Conservation (phyloP, 345 rosid species). For the Murraya paniculata region DNA sequence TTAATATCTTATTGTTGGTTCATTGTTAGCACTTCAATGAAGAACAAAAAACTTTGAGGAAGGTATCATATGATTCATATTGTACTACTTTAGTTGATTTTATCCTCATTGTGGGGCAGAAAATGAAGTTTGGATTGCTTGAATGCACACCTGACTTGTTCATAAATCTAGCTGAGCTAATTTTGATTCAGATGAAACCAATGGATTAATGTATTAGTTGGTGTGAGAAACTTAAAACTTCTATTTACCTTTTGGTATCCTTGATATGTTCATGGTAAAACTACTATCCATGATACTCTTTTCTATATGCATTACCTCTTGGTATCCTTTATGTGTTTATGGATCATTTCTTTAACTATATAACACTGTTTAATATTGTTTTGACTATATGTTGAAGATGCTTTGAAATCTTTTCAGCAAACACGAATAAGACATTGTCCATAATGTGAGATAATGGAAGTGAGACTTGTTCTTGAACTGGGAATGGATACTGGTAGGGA, state of each 20-base stretch:
- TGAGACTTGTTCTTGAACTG: background rate
- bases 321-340: background rate
- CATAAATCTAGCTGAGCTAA: background rate
- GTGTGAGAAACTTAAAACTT: background rate
- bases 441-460: background rate
- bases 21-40: background rate
- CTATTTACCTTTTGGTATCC: background rate
- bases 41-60: background rate
- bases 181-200: slow-evolving; percentile 2
- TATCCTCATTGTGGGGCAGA: slow-evolving; percentile 1
- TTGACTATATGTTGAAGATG: background rate
- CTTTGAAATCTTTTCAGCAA: background rate
- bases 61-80: background rate
- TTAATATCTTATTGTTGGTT: background rate
- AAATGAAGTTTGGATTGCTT: background rate
- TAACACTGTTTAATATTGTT: background rate
- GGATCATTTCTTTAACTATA: background rate
- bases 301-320: background rate
- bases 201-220: background rate
- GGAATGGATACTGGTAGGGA: background rate
- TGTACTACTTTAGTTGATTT: background rate
- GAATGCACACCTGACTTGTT: background rate
- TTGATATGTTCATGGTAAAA: background rate
- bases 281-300: background rate
- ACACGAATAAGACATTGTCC: background rate